A percentile compares a stretch with the other conserved stretches of the same genome.
Evolutionary conservation across 2,329 filamentous ascomycete genomes (phyloP).

Genomic region (Microdochium trichocladiopsis): DNA sequence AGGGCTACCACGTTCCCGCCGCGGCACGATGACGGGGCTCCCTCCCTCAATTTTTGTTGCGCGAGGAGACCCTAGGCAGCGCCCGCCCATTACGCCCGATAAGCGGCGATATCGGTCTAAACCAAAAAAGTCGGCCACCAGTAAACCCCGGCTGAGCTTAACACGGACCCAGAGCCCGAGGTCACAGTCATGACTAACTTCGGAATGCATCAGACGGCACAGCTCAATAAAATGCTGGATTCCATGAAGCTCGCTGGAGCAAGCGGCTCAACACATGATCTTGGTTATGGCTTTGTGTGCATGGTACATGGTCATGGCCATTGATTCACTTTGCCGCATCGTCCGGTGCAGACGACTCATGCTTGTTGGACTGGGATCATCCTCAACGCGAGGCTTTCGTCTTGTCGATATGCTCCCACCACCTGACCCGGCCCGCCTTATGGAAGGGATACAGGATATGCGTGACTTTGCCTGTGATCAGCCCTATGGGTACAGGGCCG

Average conservation of each 20-base stretch:
- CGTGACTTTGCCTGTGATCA: conserved; percentile 70
- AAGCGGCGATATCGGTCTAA: background rate
- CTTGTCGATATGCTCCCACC: conserved; percentile 42
- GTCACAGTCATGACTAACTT: too few relatives aligned
- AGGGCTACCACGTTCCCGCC: background rate
- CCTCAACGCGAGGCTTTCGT: conserved; percentile 9
- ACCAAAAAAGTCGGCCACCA: too few relatives aligned
- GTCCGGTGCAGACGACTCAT: too few relatives aligned
- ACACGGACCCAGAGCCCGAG: too few relatives aligned
- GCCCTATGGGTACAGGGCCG: conserved; percentile 69
- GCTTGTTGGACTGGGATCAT: background rate
- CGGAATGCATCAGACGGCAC: too few relatives aligned
- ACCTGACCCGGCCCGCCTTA: conserved; percentile 49
- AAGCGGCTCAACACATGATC: too few relatives aligned
- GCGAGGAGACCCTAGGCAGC: background rate
- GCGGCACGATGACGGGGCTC: background rate
- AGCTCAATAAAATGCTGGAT: too few relatives aligned
- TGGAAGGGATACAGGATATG: conserved; percentile 64
- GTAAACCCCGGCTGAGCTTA: background rate
- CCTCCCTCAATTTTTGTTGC: background rate
- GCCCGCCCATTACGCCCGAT: background rate
- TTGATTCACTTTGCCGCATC: too few relatives aligned
- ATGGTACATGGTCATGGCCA: too few relatives aligned
- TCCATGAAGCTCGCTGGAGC: too few relatives aligned
- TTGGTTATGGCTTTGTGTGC: too few relatives aligned